phyloP scores from a whole-genome alignment of 768 basidiomycete species.

The Xerocomus potaroensis region DNA sequence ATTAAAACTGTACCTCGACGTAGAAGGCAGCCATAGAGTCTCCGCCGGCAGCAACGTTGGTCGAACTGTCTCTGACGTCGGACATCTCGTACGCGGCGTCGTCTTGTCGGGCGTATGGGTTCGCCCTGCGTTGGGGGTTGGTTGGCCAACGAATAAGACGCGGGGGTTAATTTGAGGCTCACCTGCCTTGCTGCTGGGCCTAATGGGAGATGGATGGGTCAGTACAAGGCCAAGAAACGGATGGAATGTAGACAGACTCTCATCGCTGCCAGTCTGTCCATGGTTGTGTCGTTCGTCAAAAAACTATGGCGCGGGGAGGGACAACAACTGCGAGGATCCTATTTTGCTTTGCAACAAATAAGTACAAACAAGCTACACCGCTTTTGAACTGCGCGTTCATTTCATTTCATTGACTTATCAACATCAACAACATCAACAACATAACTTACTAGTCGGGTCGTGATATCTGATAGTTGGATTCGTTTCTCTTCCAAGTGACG shows the following conservation, averaged over 20 bases:
- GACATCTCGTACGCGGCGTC: slow-evolving; percentile 64
- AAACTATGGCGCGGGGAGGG: too few species aligned
- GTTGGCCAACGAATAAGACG: slow-evolving; percentile 7
- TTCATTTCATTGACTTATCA: too few species aligned
- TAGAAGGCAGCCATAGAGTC: slow-evolving; percentile 69
- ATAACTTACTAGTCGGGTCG: too few species aligned
- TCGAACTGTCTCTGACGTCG: slow-evolving; percentile 56
- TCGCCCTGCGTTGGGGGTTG: slow-evolving; percentile 39
- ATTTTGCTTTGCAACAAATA: slow-evolving; percentile 11
- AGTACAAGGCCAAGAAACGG: slow-evolving; percentile 1
- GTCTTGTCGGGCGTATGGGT: slow-evolving; percentile 68
- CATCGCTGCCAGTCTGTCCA: slow-evolving; percentile 89
- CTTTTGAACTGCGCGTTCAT: too few species aligned
- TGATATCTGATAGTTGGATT: too few species aligned
- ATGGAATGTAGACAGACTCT: slow-evolving; percentile 45
- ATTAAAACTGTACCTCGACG: slow-evolving; percentile 51
- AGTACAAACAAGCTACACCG: slow-evolving; percentile 16
- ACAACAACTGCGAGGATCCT: too few species aligned
- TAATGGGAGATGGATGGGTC: slow-evolving; percentile 22
- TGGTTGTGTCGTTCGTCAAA: slow-evolving; percentile 49
- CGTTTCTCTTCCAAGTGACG: too few species aligned
- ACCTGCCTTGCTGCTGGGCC: slow-evolving; percentile 67
- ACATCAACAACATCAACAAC: too few species aligned
- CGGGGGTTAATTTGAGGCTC: slow-evolving; percentile 25
- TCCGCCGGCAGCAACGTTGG: slow-evolving; percentile 40